Base-by-base conservation (phyloP, 1,284 basidiomycete species). In the Nidula niveotomentosa region DNA sequence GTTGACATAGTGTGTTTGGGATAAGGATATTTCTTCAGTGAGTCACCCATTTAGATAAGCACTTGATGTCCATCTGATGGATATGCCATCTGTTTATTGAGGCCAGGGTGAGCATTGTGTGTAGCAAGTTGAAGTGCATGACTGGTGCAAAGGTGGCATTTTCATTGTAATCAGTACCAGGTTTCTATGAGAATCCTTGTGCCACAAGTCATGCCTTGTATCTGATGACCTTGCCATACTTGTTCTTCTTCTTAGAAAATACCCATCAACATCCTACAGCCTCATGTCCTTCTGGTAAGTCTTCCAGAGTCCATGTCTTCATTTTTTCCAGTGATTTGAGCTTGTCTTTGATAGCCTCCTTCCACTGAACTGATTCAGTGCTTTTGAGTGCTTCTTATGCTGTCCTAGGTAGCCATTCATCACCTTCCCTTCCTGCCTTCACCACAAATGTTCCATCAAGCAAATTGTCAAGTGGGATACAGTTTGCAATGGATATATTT, bases 121-220 rank as follows among this genome's bases (percentile, higher is more conserved):
- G 13, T 10, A 46, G 13, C 13, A 18, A n/a, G 13, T n/a, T 18
- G 23, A 15, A 46, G 13, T 18, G 45, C n/a, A 23, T 46, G 18
- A 46, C 45, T 46, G 45, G 45, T 13, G 45, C 13, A 6, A 46
- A 46, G 3, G 45, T 46, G 10, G 10, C 45, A 46, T 46, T 23
- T n/a, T n/a, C n/a, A n/a, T n/a, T n/a, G 18, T 15, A 46, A 46
- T 46, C 45, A 10, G 18, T 23, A 10, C 45, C 45, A 15, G 13
- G 13, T n/a, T 15, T 23, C 23, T 46, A 18, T 46, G 45, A 46
- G 18, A 46, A 46, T 46, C 45, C 45, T 23, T 46, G 53, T 0
- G 59, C 62, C 0, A 68, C 62, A 2, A 67, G 56, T 10, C 61
- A 15, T 12, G 62, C 64, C 47, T 67, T 68, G 58, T 62, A 63